Evolutionary conservation across 108 stramenopile genomes (phyloP), one percentile per base, ranked within the genome.

Genomic region (Epipyxis sp.): DNA sequence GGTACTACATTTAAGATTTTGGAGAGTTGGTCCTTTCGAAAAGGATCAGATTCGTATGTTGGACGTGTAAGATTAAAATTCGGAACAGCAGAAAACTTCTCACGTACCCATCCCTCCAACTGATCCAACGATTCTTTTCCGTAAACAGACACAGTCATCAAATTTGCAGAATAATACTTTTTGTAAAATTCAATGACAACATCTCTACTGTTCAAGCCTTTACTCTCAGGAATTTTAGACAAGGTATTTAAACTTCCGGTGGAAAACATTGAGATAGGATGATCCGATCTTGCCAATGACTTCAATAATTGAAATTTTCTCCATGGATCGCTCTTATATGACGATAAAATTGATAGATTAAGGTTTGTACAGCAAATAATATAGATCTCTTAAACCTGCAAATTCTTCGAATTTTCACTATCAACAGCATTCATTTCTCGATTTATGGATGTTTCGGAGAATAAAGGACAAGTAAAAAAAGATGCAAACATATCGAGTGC

Each of bases 391-490:
- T n/a, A n/a, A 32, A 86, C 86, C n/a, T 93, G 92, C 27, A 92
- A 84, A 45, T 92, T 90, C 78, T 96, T 98, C 59, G 88, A 81
- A 83, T 97, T 94, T 82, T 98, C 98, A 40, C 91, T 93, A 81
- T 99, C 94, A 13, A 99, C 93, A 1, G 97, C 97, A 54, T 91
- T 81, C 10, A 98, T 77, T 84, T 99, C 98, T 45, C 97, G 86
- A 40, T 87, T 94, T 1, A 92, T 91, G 59, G 86, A 84, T n/a
- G 84, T 86, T 61, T 88, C 88, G 0, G 81, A 80, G 86, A 99
- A 81, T 25, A 96, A 83, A 13, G 98, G 98, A 39, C 88, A 78
- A 20, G 90, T 86, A 67, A 99, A 99, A 83, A 97, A 97, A 39
- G 92, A 90, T 16, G 90, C 81, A 82, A 98, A 97, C 80, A 93